Evolutionary conservation across 176 grass and related monocot species (phyloP), one percentile per base, ranked within the genome.

Genomic region (Cenchrus fungigraminus): DNA sequence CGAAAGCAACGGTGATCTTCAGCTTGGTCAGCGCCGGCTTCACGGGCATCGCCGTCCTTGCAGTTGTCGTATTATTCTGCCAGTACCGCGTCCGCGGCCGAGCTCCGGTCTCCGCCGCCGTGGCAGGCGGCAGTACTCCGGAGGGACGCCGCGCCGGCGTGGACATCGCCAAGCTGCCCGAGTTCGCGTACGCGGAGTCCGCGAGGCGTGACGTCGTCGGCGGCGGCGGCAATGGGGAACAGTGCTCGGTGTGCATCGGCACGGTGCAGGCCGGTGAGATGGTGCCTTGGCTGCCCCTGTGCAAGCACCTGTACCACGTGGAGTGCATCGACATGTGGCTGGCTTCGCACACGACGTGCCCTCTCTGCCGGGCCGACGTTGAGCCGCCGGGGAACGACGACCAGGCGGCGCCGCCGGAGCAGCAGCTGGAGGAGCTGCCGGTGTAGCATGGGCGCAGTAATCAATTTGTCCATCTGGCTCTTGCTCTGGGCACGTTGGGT

Each of bases 301-400:
- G 85, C 81, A 76, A 65, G 57, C 89, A 91, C 56, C 61, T 87
- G 15, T 91, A 87, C 82, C 89, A 91, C 62, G 85, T 70, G 43
- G 89, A 84, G 80, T 91, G 89, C 81, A 84, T 87, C 62, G 89
- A 91, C 77, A 50, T 73, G 89, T 91, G 85, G 89, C 70, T 91
- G 53, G 46, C 62, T 0, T 80, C 77, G 9, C 85, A 88, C 58
- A 54, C 66, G 25, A 91, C 89, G 10, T 91, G 89, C 40, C 89
- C 85, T 2, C 69, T 91, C 32, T 91, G 89, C 85, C 71, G 65
- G 4, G 37, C 83, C 0, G 71, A 81, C 19, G 55, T 81, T 12
- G 83, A 77, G 20, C 88, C 67, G 0, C 52, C 15, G 29, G 61
- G 1, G 56, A 34, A 52, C 0, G 50, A n/a, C 0, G 80, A 14